Evolutionary conservation across 2,329 filamentous ascomycete species (phyloP).

Genomic region (Exophiala spinifera): DNA sequence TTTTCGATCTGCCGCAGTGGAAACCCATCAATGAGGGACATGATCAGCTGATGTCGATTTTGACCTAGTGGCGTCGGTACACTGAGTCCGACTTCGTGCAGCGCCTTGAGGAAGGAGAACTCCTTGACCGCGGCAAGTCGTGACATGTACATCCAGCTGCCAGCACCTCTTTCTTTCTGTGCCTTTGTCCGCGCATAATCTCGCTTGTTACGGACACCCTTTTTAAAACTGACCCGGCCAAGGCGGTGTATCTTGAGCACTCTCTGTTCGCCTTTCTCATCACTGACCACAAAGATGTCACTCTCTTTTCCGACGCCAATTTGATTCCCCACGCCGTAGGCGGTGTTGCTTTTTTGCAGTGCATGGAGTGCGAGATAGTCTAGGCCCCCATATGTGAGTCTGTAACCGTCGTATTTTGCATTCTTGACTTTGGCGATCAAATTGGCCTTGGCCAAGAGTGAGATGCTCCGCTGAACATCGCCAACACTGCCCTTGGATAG

Average conservation of each 20-base stretch:
- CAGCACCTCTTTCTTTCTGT: conserved; percentile 51
- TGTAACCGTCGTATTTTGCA: conserved; percentile 95
- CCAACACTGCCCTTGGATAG: conserved; percentile 74
- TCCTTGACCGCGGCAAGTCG: conserved; percentile 90
- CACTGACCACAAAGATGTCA: conserved; percentile 91
- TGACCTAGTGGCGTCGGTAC: conserved; percentile 86
- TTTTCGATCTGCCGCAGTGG: conserved; percentile 83
- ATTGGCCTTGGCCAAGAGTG: conserved; percentile 83
- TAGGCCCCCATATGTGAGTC: conserved; percentile 91
- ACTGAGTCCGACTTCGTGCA: conserved; percentile 78
- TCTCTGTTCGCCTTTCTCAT: conserved; percentile 69
- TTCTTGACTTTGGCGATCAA: conserved; percentile 93
- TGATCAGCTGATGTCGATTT: conserved; percentile 92
- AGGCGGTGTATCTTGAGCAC: conserved; percentile 95
- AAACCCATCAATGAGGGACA: conserved; percentile 89
- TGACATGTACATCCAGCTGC: conserved; percentile 98
- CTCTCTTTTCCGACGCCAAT: conserved; percentile 97
- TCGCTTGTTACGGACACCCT: conserved; percentile 82
- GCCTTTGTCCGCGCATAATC: conserved; percentile 78
- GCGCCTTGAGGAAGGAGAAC: conserved; percentile 86
- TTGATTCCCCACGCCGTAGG: conserved; percentile 91
- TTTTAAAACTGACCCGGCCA: conserved; percentile 93
- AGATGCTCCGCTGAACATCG: conserved; percentile 77
- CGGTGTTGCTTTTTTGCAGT: conserved; percentile 71
- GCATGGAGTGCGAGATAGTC: conserved; percentile 96